These are phyloP conservation scores for Nidula microcarpa DNA, from an alignment of 768 basidiomycete genomes.

Conservation along the genomic window DNA sequence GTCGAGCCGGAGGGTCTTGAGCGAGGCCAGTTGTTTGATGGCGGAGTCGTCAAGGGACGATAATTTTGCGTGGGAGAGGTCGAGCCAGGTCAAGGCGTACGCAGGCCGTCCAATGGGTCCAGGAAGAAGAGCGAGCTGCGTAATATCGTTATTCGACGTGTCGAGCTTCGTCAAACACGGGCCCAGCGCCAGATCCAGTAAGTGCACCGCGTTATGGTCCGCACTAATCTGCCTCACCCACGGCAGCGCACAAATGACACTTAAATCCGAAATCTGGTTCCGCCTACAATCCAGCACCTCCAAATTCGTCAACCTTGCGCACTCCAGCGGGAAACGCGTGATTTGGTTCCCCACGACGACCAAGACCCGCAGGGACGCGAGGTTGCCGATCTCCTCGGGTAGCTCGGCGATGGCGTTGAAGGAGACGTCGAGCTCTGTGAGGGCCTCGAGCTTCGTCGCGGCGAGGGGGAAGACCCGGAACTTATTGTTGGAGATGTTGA, in stretches of 20 bases:
- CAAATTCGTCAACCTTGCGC: constrained; percentile 52
- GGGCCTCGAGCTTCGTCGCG: constrained; percentile 66
- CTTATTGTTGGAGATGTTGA: constrained; percentile 97
- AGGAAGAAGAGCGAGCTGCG: constrained; percentile 61
- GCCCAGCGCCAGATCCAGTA: constrained; percentile 75
- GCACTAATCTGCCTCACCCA: constrained; percentile 64
- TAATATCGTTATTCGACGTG: constrained; percentile 88
- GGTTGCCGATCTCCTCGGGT: constrained; percentile 73
- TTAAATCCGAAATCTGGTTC: constrained; percentile 78
- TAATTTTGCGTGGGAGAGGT: constrained; percentile 86
- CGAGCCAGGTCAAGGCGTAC: constrained; percentile 70
- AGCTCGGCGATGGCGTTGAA: constrained; percentile 87
- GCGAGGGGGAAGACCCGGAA: constrained; percentile 74
- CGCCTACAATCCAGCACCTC: constrained; percentile 78
- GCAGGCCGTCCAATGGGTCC: constrained; percentile 38
- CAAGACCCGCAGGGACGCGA: constrained; percentile 67
- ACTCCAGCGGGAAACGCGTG: constrained; percentile 63
- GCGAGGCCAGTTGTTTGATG: constrained; percentile 67
- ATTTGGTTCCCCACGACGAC: constrained; percentile 87
- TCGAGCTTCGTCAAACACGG: constrained; percentile 63
- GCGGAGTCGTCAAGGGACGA: constrained; percentile 76
- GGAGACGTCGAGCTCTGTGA: constrained; percentile 90
- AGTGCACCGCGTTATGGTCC: constrained; percentile 83
- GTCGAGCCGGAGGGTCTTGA: constrained; percentile 72
- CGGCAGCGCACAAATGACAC: constrained; percentile 65